phyloP scores from a whole-genome alignment of 257 asterid genomes.

The Linderniella brevidens region DNA sequence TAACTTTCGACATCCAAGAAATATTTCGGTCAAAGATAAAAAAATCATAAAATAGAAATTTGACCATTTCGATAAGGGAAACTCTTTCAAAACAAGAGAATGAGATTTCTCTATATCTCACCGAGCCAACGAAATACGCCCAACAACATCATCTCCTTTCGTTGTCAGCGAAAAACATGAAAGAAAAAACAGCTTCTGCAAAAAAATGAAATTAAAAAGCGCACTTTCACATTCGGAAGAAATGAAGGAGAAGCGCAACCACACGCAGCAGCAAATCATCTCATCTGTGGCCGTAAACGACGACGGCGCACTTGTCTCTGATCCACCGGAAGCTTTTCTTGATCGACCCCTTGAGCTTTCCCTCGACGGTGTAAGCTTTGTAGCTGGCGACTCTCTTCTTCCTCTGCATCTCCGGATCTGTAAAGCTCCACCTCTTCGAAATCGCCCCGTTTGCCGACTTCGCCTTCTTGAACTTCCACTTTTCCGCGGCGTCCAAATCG shows the following conservation, averaged over 20 bases:
- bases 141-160: too few species aligned
- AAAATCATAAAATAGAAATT: not conserved
- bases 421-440: slow-evolving; percentile 42
- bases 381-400: slow-evolving; percentile 74
- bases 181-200: too few species aligned
- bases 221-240: too few species aligned
- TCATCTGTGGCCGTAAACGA: slow-evolving; percentile 32
- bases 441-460: slow-evolving; percentile 32
- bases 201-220: too few species aligned
- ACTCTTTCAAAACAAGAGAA: too few species aligned
- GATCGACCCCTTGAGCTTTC: slow-evolving; percentile 56
- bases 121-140: too few species aligned
- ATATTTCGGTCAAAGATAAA: not conserved
- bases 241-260: too few species aligned
- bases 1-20: too few species aligned
- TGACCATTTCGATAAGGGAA: too few species aligned
- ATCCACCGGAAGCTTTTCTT: slow-evolving; percentile 63
- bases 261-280: too few species aligned
- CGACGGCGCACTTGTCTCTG: slow-evolving; percentile 33
- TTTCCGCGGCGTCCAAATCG: slow-evolving; percentile 23
- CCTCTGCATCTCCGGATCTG: slow-evolving; percentile 72
- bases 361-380: slow-evolving; percentile 63
- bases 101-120: too few species aligned
- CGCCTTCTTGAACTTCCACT: slow-evolving; percentile 52
- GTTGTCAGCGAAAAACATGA: too few species aligned